Percentiles rank a stretch among this genome's conserved stretches.
Evolutionary conservation across 1,284 basidiomycete species (phyloP).

Genomic region (Naganishia sp.): DNA sequence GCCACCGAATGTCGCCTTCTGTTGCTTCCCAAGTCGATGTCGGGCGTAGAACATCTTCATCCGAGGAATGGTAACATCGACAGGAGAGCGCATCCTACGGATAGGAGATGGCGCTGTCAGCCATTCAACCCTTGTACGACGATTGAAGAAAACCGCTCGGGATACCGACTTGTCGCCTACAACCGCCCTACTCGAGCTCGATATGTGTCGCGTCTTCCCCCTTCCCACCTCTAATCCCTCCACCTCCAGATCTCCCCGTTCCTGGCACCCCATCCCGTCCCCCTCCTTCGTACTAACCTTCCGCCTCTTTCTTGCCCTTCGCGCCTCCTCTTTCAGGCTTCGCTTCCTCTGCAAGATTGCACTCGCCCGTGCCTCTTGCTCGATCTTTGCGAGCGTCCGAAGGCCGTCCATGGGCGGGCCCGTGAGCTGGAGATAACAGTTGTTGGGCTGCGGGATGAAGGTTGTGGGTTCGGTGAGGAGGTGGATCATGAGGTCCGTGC

Average conservation of each 20-base stretch:
- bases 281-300: background rate
- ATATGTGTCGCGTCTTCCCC: slow-evolving; percentile 3
- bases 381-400: slow-evolving; percentile 28
- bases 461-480: slow-evolving; percentile 54
- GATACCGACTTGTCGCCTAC: background rate
- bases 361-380: background rate
- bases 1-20: background rate
- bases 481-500: slow-evolving; percentile 52
- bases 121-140: too few relatives aligned
- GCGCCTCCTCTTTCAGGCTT: background rate
- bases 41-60: slow-evolving; percentile 26
- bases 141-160: slow-evolving; percentile 15
- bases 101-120: background rate
- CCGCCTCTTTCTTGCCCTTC: background rate
- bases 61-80: slow-evolving; percentile 6
- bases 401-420: slow-evolving; percentile 53
- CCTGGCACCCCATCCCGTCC: background rate
- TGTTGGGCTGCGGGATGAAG: slow-evolving; percentile 54
- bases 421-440: slow-evolving; percentile 56
- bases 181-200: background rate
- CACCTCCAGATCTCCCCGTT: background rate
- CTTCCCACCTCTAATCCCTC: too few relatives aligned
- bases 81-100: background rate
- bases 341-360: slow-evolving; percentile 19
- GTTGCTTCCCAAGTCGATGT: slow-evolving; percentile 7